Conservation (phyloP, 345 rosid genomes). For the Durio zibethinus region DNA sequence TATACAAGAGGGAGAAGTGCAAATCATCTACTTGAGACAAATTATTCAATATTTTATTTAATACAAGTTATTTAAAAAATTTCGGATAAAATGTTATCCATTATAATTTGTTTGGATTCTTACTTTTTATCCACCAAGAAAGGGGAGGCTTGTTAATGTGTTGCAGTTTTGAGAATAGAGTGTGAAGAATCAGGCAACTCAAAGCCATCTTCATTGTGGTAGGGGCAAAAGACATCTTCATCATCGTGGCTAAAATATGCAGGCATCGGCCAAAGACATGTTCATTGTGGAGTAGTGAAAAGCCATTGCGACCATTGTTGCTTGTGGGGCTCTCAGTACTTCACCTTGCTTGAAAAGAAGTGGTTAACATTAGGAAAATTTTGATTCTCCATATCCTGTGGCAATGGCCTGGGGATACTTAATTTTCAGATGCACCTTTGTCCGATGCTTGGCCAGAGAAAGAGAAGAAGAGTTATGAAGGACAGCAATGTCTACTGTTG, state of each 20-base stretch:
- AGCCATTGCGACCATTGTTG: conserved; percentile 57
- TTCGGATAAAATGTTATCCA: no score
- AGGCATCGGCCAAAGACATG: conserved; percentile 38
- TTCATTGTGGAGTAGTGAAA: conserved; percentile 57
- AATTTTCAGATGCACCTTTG: conserved; percentile 53
- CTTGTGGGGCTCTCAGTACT: conserved; percentile 73
- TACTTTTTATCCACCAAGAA: no score
- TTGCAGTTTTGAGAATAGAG: conserved; percentile 64
- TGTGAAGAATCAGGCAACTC: conserved; percentile 76
- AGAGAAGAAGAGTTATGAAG: conserved; percentile 63
- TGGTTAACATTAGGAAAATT: conserved; percentile 67
- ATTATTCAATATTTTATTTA: no score
- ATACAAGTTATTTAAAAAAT: no score
- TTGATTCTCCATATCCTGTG: conserved; percentile 77
- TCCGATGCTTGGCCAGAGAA: conserved; percentile 26
- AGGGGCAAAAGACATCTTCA: no score
- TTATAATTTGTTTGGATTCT: no score
- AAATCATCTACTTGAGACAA: no score
- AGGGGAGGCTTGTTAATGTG: no score
- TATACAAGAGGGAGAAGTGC: no score
- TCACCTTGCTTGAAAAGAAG: conserved; percentile 54
- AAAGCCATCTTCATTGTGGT: no score
- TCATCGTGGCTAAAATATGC: no score
- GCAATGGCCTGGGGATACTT: conserved; percentile 89
- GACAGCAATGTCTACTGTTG: conserved; percentile 74